Evolutionary conservation across 2,329 filamentous ascomycete genomes (phyloP), one percentile per base, ranked within the genome.

Genomic region (Cyphellophora attinorum): DNA sequence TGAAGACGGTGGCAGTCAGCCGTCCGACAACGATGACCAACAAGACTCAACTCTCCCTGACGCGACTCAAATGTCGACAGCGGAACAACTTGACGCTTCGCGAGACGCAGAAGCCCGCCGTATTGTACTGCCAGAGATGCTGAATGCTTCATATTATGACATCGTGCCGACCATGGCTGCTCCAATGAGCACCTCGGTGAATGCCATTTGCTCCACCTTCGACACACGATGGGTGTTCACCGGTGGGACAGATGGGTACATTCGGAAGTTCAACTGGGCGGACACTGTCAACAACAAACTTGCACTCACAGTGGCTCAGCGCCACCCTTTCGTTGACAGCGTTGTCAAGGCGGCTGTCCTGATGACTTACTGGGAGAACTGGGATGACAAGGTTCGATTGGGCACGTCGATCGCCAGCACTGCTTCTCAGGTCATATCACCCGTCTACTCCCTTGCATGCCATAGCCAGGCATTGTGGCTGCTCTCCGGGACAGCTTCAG

Each of bases 321-420:
- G 84, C 31, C 91, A 98, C 55, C 91, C 91, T 0, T 98, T 96
- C 51, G 91, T 98, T 27, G 91, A 98, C 56, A 94, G 85, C 50
- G 91, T 98, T 28, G 85, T 85, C 37, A 98, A 98, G 59, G 88
- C 89, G 2, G 91, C 88, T 2, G 84, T 94, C 5, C 64, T 96
- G 32, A 79, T 95, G 72, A 93, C 84, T 33, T 98, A 98, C 58
- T 98, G 91, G 91, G 91, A 95, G 58, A 98, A 96, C 51, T 88
- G 95, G 56, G 89, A 98, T 54, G 74, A 76, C 2, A 60, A 62
- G 29, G 35, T 37, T 11, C 28, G 37, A 6, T 38, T 41, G 3
- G 36, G 37, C 5, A 34, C 35, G 10, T 25, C 35, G 14, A 50
- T 57, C 2, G 66, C 81, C 31, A n/a, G 8, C 8, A 8, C 8